Percentiles rank a stretch among this genome's conserved stretches.
Evolutionary conservation across 2,329 filamentous ascomycete genomes (phyloP).

Genomic region (Coleophoma eucalyptorum): DNA sequence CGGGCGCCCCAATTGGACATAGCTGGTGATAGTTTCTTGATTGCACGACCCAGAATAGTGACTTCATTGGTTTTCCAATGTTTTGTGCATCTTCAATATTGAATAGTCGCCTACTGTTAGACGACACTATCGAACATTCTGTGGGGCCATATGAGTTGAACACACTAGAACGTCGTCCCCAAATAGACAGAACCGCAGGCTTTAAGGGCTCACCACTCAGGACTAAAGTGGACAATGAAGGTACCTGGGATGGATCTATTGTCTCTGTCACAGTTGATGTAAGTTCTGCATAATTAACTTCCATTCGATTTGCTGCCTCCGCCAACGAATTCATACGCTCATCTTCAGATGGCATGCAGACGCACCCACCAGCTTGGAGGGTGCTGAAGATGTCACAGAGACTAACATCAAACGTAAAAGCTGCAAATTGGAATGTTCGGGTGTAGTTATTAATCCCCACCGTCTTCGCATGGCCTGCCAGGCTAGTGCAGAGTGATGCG

Average conservation of each 20-base stretch:
- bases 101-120: neutral
- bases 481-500: constrained; percentile 4
- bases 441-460: constrained; percentile 3
- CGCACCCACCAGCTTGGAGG: constrained; percentile 10
- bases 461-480: constrained; percentile 2
- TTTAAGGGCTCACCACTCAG: constrained; percentile 14
- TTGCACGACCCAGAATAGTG: constrained; percentile 11
- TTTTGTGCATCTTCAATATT: constrained; percentile 4
- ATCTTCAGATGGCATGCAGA: constrained; percentile 15
- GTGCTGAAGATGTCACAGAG: constrained; percentile 13
- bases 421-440: constrained; percentile 11
- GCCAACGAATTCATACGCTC: constrained; percentile 11
- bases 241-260: constrained; percentile 8
- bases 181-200: constrained; percentile 7
- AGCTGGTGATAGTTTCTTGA: constrained; percentile 8
- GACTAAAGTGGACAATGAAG: constrained; percentile 7
- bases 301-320: constrained; percentile 7
- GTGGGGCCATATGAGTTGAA: constrained; percentile 13
- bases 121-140: constrained; percentile 10
- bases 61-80: constrained; percentile 7
- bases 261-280: constrained; percentile 13
- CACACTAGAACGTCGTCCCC: constrained; percentile 5
- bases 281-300: constrained; percentile 10
- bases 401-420: constrained; percentile 11
- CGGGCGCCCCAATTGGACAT: constrained; percentile 11